Conservation (phyloP, 192 early-diverging fungal genomes). For the Oehlia diaphana region DNA sequence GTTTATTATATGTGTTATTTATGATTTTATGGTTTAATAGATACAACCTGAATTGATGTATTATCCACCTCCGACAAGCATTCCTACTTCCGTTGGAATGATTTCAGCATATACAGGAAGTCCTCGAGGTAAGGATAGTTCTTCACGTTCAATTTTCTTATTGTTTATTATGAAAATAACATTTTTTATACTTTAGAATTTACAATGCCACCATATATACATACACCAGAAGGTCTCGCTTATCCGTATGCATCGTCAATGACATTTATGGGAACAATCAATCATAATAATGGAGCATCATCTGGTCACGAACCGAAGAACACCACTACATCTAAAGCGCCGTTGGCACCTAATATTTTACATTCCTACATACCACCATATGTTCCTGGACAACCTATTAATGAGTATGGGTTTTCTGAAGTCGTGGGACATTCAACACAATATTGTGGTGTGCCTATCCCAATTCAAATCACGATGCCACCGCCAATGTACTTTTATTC, state of each 20-base stretch:
- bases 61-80: background rate
- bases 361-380: background rate
- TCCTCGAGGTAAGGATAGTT: background rate
- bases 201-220: background rate
- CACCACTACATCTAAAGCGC: no score
- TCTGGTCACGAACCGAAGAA: background rate
- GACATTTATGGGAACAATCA: background rate
- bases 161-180: no score
- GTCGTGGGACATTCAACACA: background rate
- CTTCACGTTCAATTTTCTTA: no score
- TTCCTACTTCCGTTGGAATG: background rate
- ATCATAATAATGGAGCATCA: background rate
- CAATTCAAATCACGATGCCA: background rate
- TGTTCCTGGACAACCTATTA: background rate
- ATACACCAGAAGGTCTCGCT: conserved; percentile 7
- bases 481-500: background rate
- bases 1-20: background rate
- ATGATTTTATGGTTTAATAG: background rate
- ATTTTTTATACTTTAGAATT: background rate
- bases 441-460: background rate
- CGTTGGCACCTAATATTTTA: background rate
- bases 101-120: background rate
- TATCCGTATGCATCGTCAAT: conserved; percentile 9
- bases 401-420: background rate
- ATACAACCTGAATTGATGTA: background rate